Percentiles rank a stretch among this genome's conserved stretches.
These are phyloP conservation scores for Trichoderma simmonsii DNA, from an alignment of 2,329 filamentous ascomycete species.

Conservation along the genomic window DNA sequence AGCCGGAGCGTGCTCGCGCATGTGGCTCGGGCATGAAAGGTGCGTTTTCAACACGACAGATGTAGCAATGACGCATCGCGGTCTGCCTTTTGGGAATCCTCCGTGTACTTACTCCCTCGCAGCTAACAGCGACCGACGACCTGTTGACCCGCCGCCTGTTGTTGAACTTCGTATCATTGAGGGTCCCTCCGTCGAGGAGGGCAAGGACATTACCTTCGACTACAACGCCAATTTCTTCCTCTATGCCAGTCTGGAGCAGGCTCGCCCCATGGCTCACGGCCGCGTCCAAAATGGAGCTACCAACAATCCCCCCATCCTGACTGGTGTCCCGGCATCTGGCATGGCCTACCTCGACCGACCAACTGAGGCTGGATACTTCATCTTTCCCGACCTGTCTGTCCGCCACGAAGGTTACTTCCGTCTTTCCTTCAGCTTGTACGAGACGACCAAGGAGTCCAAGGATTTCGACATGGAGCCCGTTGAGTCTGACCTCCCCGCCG, in stretches of 20 bases:
- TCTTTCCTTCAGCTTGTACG: conserved; percentile 89
- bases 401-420: conserved; percentile 91
- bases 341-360: conserved; percentile 95
- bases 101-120: conserved; percentile 22
- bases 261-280: conserved; percentile 77
- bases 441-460: conserved; percentile 82
- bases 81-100: background rate
- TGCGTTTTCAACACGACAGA: conserved; percentile 44
- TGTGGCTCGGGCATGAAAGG: conserved; percentile 95
- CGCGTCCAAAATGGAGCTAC: conserved; percentile 67
- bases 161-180: conserved; percentile 87
- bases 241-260: conserved; percentile 85
- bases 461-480: conserved; percentile 63
- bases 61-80: background rate
- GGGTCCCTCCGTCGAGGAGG: conserved; percentile 57
- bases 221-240: conserved; percentile 99
- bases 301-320: conserved; percentile 77
- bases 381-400: conserved; percentile 95
- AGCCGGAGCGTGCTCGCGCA: conserved; percentile 89
- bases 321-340: conserved; percentile 89
- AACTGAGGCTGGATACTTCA: conserved; percentile 78
- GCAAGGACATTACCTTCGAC: conserved; percentile 75
- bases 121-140: conserved; percentile 68
- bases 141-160: conserved; percentile 91
- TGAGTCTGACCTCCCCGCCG: conserved; percentile 45